Base-by-base conservation (phyloP, 306 rosid species). In the Urtica urens region DNA sequence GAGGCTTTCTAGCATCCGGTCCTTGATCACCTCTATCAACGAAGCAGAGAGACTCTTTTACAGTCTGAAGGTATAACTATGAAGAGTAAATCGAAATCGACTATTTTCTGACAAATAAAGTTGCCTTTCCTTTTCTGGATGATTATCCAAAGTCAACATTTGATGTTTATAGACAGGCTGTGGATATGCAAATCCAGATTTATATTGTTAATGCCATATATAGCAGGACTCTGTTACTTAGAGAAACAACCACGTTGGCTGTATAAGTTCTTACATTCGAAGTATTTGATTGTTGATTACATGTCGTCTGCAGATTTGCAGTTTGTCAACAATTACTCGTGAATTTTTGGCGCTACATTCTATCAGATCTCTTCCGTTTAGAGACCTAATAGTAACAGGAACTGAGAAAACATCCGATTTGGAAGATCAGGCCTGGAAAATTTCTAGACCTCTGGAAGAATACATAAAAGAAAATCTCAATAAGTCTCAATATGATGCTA, bases 311-410 rank as follows among this genome's bases (percentile, higher is more conserved):
- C 72, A 88, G 97, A 60, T 81, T 29, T 81, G 97, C 86, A 88
- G 81, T 69, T 70, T 88, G 65, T 88, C 97, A 28, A 88, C 97
- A 24, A 81, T 74, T 52, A 81, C 75, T 55, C 90, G 90, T 55
- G 95, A 88, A 70, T 88, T 81, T 74, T 21, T 72, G 59, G 95
- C 95, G 22, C 23, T 88, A 33, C 71, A 66, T 64, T 72, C 90
- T 7, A 61, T 88, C 61, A 47, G 72, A 31, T 65, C 56, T 61
- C 83, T 84, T 45, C 86, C 79, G n/a, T 88, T 78, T 66, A 81
- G 62, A 75, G 97, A 88, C 72, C 56, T 88, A 64, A 88, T 88
- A 65, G 44, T 88, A 65, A 55, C 66, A 47, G 86, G 82, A 23
- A 46, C 63, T 50, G 78, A 59, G 61, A 77, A 69, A 48, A 66